These are phyloP conservation scores for Hypomyces perniciosus DNA, from an alignment of 2,329 filamentous ascomycete species.

Conservation along the genomic window DNA sequence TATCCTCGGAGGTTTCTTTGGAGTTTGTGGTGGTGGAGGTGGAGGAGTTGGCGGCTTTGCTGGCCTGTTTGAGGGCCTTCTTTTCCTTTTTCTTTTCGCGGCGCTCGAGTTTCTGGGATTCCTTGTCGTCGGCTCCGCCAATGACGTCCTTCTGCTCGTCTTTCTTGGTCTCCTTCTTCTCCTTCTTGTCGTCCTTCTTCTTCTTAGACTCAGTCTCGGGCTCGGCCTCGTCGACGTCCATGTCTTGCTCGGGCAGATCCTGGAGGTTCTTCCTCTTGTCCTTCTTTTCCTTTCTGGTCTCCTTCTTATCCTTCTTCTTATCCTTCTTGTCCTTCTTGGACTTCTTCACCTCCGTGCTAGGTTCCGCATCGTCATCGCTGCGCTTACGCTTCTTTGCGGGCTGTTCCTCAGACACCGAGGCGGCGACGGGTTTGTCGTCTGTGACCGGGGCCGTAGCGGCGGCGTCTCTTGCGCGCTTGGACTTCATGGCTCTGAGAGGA, in stretches of 20 bases:
- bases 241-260: slow-evolving; percentile 30
- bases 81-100: slow-evolving; percentile 20
- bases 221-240: slow-evolving; percentile 27
- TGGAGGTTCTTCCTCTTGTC: slow-evolving; percentile 34
- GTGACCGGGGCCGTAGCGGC: slow-evolving; percentile 23
- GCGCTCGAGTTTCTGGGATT: slow-evolving; percentile 17
- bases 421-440: slow-evolving; percentile 22
- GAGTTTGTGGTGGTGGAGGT: background rate
- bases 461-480: slow-evolving; percentile 34
- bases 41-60: slow-evolving; percentile 21
- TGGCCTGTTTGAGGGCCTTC: slow-evolving; percentile 24
- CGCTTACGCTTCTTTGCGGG: slow-evolving; percentile 34
- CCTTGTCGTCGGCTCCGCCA: slow-evolving; percentile 26
- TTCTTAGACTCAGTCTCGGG: slow-evolving; percentile 35
- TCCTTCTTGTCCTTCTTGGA: slow-evolving; percentile 27
- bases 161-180: slow-evolving; percentile 38
- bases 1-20: background rate
- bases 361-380: slow-evolving; percentile 21
- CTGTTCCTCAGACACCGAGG: slow-evolving; percentile 17
- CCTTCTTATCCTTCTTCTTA: slow-evolving; percentile 32
- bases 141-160: slow-evolving; percentile 31
- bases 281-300: slow-evolving; percentile 35
- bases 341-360: slow-evolving; percentile 24
- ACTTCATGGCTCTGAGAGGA: slow-evolving; percentile 24
- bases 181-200: slow-evolving; percentile 33